Evolutionary conservation across 2,329 filamentous ascomycete genomes (phyloP), one percentile per base, ranked within the genome.

Genomic region (Talaromyces sp.): DNA sequence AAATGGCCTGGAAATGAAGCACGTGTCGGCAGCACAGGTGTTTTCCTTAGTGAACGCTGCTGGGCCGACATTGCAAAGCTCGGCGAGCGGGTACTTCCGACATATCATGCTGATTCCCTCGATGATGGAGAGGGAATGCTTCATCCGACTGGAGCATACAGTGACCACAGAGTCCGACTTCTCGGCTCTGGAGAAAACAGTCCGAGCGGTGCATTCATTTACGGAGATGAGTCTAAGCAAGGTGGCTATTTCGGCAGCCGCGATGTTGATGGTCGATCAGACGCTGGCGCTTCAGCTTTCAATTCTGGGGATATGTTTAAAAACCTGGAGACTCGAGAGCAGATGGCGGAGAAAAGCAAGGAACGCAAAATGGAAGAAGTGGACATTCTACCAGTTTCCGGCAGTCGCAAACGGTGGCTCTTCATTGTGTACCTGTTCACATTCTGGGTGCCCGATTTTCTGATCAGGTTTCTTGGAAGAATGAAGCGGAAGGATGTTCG

Each of bases 291-390:
- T 1, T 97, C 93, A n/a, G 91, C 90, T 5, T 88, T 96, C 70
- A 89, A 92, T 50, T 89, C 84, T 55, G 92, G 94, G 7, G 94
- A 99, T 71, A 96, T 99, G 93, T 99, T 99, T 81, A 90, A 91
- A 69, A 96, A 97, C 67, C 81, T 97, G 7, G 93, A 97, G 65
- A 97, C 93, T 6, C 85, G 91, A 62, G 89, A 95, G 70, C 89
- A 96, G 70, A 91, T 99, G 84, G 90, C 93, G 0, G 93, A 97
- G 75, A 93, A 96, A 64, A 90, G 90, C 61, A 96, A 96, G 64
- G 90, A 96, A 64, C 91, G 93, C 74, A 86, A 89, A 15, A 84
- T 97, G 75, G 85, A 89, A 60, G 93, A 97, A 73, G 89, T 99
- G 2, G 94, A 99, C 63, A 89, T 92, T 67, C 84, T 87, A 62